Evolutionary conservation across 495 filamentous ascomycete species (phyloP).

Genomic region (Tetracladium setigerum): DNA sequence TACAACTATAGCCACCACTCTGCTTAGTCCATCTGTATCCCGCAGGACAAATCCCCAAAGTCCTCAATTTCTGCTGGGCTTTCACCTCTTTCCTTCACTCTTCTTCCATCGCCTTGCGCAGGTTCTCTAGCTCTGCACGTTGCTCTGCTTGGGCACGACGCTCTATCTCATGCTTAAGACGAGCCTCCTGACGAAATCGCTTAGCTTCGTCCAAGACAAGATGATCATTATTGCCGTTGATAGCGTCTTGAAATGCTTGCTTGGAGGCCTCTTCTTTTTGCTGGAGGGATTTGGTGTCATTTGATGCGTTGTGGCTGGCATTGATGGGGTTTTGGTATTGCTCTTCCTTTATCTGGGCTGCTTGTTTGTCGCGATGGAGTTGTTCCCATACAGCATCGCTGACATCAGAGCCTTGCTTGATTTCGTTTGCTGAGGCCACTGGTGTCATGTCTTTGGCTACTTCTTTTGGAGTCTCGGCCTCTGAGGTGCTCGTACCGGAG

Average conservation of each 20-base stretch:
- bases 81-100: conserved; percentile 17
- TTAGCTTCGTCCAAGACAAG: conserved; percentile 4
- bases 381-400: conserved; percentile 36
- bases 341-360: conserved; percentile 9
- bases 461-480: background rate
- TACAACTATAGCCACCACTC: conserved; percentile 9
- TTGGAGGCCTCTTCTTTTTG: conserved; percentile 1
- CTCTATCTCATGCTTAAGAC: conserved; percentile 10
- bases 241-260: background rate
- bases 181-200: conserved; percentile 7
- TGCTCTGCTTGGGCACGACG: conserved; percentile 12
- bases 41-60: conserved; percentile 25
- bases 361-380: conserved; percentile 30
- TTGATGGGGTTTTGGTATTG: conserved; percentile 5
- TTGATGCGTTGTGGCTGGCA: conserved; percentile 3
- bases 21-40: conserved; percentile 31
- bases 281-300: background rate
- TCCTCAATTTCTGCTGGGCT: conserved; percentile 23
- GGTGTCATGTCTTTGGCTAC: background rate
- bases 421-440: background rate
- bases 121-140: conserved; percentile 17
- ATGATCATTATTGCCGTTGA: conserved; percentile 6
- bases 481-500: background rate
- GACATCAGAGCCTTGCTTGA: conserved; percentile 33
- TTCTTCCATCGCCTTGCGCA: conserved; percentile 21